Evolutionary conservation across 2,329 filamentous ascomycete species (phyloP).

Genomic region (Pseudopyricularia cyperi): DNA sequence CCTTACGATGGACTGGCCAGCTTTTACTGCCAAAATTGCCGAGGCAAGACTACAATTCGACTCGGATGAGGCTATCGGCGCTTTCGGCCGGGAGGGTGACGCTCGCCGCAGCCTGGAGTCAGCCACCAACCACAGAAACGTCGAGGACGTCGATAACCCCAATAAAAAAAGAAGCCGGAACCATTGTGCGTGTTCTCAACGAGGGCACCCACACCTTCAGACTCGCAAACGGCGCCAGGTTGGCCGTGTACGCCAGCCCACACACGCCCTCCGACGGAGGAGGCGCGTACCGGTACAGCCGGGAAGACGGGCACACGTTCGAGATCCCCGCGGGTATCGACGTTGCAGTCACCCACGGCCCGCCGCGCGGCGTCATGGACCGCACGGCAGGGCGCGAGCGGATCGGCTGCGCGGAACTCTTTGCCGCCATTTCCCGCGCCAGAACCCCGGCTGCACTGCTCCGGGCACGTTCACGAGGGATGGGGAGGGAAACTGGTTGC

Average conservation of each 20-base stretch:
- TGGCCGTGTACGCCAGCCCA: slow-evolving; percentile 40
- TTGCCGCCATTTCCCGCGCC: slow-evolving; percentile 27
- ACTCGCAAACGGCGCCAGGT: slow-evolving; percentile 32
- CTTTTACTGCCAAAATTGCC: slow-evolving; percentile 15
- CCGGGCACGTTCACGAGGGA: slow-evolving; percentile 45
- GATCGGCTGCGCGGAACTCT: slow-evolving; percentile 29
- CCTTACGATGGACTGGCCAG: slow-evolving; percentile 20
- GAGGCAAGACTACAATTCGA: slow-evolving; percentile 6
- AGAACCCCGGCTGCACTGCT: slow-evolving; percentile 38
- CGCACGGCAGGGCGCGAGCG: slow-evolving; percentile 14
- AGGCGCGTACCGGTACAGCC: slow-evolving; percentile 30
- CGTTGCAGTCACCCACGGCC: slow-evolving; percentile 41
- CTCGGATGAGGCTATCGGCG: slow-evolving; percentile 8
- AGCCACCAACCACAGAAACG: slow-evolving; percentile 8
- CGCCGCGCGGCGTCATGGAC: slow-evolving; percentile 38
- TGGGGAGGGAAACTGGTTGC: slow-evolving; percentile 42
- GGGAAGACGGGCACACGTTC: slow-evolving; percentile 30
- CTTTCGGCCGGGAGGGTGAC: neutral
- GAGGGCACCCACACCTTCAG: slow-evolving; percentile 34
- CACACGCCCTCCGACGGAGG: slow-evolving; percentile 31
- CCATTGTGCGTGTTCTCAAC: slow-evolving; percentile 29
- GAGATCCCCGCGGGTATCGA: slow-evolving; percentile 23
- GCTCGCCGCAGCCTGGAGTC: slow-evolving; percentile 4
- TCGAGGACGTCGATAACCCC: too few relatives aligned
- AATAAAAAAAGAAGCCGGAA: slow-evolving; percentile 9